Base-by-base conservation (phyloP, 129 eudicot genomes). In the Flaveria bidentis region DNA sequence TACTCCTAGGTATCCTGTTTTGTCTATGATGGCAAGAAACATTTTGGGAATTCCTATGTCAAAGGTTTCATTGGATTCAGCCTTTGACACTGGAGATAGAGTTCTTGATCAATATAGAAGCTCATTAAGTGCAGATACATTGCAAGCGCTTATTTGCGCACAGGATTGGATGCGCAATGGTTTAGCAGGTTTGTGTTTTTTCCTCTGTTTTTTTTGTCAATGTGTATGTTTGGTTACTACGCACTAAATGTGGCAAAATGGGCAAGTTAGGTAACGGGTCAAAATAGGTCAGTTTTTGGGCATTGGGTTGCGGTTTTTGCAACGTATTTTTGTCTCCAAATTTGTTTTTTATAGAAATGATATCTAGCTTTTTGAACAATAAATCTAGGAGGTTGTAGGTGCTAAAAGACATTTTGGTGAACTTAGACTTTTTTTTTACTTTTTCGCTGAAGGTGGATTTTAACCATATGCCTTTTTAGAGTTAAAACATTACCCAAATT, bases 11-110 rank as follows among this genome's bases (percentile, higher is more conserved):
- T 93, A 93, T 83, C 98, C 98, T 7, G 88, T 91, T 70, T 77
- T 93, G 26, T 91, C 98, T 44, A 90, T 84, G 93, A 87, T 93
- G 97, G 98, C 97, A 1, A 91, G 89, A 47, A 91, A 91, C 67
- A 89, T 93, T 25, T 57, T 93, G 75, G 91, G 96, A 6, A 89
- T 91, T 74, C 98, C 98, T 18, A 80, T 93, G 88, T 87, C 97
- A 7, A 91, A 89, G 80, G 88, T 77, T 53, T 47, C 84, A 13
- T 14, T 74, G 42, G 96, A 90, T 25, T 85, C 83, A 12, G 82
- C 78, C 12, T 87, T 88, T 71, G 85, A 88, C 41, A 73, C 79
- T 46, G 93, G 91, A 58, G 89, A 86, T 79, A 86, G 83, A 20
- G 90, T 80, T 58, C 84, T 93, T 74, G 90, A 91, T 77, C 82